Evolutionary conservation across 148 eudicot genomes (phyloP), one percentile per base, ranked within the genome.

Genomic region (Bassia scoparia): DNA sequence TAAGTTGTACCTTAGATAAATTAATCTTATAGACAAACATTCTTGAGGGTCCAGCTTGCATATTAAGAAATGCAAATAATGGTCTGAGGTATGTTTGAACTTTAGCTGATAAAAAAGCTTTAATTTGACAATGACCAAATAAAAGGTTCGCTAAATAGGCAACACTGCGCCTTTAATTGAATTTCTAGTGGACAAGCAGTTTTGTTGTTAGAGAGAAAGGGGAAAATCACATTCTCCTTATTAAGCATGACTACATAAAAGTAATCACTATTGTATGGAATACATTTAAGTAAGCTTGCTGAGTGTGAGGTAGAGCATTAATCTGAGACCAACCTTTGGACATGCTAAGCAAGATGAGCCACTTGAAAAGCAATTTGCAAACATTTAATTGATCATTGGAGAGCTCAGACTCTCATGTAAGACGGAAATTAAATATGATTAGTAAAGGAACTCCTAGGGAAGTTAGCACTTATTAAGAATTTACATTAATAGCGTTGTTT

Each of bases 61-160:
- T 15, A 34, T 65, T 23, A 43, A n/a, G 63, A 17, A 18, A 9
- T 15, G 13, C 20, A 48, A 10, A 31, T 44, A 62, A 21, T 16
- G 27, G 61, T 33, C 33, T n/a, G 46, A 72, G 54, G 58, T 61
- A 56, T n/a, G 7, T 37, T 48, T 52, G 33, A 73, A 61, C 60
- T 16, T n/a, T 41, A 41, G 43, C 35, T 44, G 46, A 48, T 30
- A 44, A 62, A 61, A 35, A n/a, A 5, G 26, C 10, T 34, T n/a
- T n/a, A n/a, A n/a, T n/a, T n/a, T n/a, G n/a, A n/a, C n/a, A n/a
- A n/a, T n/a, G n/a, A n/a, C n/a, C n/a, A n/a, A n/a, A n/a, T n/a
- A n/a, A n/a, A n/a, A n/a, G n/a, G n/a, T n/a, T n/a, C n/a, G n/a
- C n/a, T n/a, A n/a, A n/a, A n/a, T n/a, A n/a, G n/a, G n/a, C n/a